Evolutionary conservation across 352 stramenopile species (phyloP).

Genomic region (Phytophthora crassamura): DNA sequence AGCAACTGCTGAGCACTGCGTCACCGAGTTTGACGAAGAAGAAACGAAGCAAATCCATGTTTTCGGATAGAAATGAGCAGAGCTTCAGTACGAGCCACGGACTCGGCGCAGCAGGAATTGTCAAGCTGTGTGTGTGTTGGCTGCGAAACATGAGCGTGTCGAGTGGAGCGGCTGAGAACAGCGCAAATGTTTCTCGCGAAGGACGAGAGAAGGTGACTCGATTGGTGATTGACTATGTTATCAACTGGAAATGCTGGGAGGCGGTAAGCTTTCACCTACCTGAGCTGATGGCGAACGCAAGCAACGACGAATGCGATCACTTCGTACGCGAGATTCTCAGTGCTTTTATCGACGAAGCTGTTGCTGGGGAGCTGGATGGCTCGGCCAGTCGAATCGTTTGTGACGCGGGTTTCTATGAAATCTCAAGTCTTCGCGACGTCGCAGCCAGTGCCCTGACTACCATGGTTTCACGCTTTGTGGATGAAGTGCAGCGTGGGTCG

Average conservation of each 20-base stretch:
- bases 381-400: slow-evolving; percentile 56
- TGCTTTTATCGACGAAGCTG: slow-evolving; percentile 44
- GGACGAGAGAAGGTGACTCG: slow-evolving; percentile 39
- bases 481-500: slow-evolving; percentile 21
- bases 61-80: not conserved
- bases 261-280: slow-evolving; percentile 74
- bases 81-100: slow-evolving; percentile 23
- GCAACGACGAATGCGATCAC: slow-evolving; percentile 27
- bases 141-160: slow-evolving; percentile 33
- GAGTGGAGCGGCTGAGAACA: not conserved
- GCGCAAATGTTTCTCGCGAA: slow-evolving; percentile 13
- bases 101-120: slow-evolving; percentile 55
- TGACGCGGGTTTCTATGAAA: slow-evolving; percentile 88
- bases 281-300: slow-evolving; percentile 59
- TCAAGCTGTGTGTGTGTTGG: slow-evolving; percentile 84
- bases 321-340: slow-evolving; percentile 46
- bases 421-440: slow-evolving; percentile 51
- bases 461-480: slow-evolving; percentile 28
- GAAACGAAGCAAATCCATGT: slow-evolving; percentile 16
- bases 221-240: slow-evolving; percentile 66
- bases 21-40: slow-evolving; percentile 18
- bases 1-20: slow-evolving; percentile 42
- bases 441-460: slow-evolving; percentile 48
- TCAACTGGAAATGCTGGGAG: slow-evolving; percentile 74
- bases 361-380: slow-evolving; percentile 15